Evolutionary conservation across 2,329 filamentous ascomycete species (phyloP).

Genomic region (Periconia sp.): DNA sequence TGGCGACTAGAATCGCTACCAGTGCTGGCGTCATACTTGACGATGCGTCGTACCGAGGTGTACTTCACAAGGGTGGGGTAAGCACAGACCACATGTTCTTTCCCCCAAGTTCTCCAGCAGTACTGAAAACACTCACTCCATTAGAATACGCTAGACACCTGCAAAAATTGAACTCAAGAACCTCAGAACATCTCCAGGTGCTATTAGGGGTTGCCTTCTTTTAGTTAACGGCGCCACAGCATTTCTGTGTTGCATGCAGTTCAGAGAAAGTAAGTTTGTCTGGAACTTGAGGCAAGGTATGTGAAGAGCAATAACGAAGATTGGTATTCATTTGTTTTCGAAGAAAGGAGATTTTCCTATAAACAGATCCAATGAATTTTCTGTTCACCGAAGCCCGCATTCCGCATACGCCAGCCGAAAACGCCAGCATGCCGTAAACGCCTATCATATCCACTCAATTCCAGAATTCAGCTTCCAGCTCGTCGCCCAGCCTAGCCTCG

Average conservation of each 20-base stretch:
- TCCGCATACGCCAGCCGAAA: neutral
- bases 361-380: neutral
- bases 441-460: conserved; percentile 11
- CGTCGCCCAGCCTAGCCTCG: conserved; percentile 36
- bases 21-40: too few relatives aligned
- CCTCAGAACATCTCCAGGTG: too few relatives aligned
- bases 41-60: too few relatives aligned
- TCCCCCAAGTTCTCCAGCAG: neutral
- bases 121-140: too few relatives aligned
- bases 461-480: conserved; percentile 39
- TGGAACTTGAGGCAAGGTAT: neutral
- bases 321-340: too few relatives aligned
- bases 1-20: too few relatives aligned
- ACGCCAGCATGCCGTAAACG: conserved; percentile 4
- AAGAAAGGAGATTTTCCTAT: conserved; percentile 1
- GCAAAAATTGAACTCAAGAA: neutral
- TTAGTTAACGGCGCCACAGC: too few relatives aligned
- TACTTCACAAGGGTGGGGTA: too few relatives aligned
- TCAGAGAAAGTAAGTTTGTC: neutral
- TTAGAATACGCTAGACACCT: too few relatives aligned
- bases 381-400: neutral
- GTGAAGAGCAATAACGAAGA: too few relatives aligned
- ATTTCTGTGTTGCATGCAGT: neutral
- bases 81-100: neutral
- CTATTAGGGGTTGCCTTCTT: too few relatives aligned